Conservation (phyloP, 2,329 filamentous ascomycete genomes). For the Aureobasidium sp. region DNA sequence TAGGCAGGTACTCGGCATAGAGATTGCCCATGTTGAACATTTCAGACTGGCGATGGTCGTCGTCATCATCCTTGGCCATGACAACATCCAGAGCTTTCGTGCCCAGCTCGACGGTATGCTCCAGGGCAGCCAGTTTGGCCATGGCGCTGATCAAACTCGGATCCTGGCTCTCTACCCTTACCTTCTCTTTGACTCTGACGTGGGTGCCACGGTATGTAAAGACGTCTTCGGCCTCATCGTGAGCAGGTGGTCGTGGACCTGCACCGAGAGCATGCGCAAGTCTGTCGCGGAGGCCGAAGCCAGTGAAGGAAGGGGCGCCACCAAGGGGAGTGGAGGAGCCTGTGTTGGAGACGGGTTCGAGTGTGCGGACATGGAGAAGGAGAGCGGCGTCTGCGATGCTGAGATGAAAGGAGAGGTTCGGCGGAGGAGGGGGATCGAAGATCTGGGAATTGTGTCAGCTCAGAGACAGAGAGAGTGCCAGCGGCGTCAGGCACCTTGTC, state of each 20-base stretch:
- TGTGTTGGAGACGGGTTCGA: constrained; percentile 46
- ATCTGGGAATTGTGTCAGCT: neutral
- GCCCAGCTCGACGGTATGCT: constrained; percentile 63
- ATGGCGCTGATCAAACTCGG: constrained; percentile 76
- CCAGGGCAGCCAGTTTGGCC: constrained; percentile 74
- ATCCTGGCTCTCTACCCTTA: constrained; percentile 82
- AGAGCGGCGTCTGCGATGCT: constrained; percentile 49
- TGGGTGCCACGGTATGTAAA: constrained; percentile 66
- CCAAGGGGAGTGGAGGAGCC: constrained; percentile 29
- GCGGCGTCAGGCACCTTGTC: constrained; percentile 42
- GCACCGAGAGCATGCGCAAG: constrained; percentile 33
- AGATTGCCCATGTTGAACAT: constrained; percentile 32
- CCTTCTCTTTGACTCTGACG: constrained; percentile 83
- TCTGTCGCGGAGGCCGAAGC: constrained; percentile 52
- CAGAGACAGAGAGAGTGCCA: no score
- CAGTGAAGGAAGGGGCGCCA: constrained; percentile 36
- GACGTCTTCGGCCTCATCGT: constrained; percentile 64
- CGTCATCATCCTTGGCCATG: constrained; percentile 56
- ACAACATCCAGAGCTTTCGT: constrained; percentile 68
- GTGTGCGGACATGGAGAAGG: constrained; percentile 57
- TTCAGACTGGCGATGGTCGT: neutral
- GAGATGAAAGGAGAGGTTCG: constrained; percentile 63
- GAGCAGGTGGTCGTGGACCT: constrained; percentile 30
- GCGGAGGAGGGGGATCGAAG: constrained; percentile 57
- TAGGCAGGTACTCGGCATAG: constrained; percentile 54